Evolutionary conservation across 176 grass and related monocot species (phyloP).

Genomic region (Triticum dicoccoides): DNA sequence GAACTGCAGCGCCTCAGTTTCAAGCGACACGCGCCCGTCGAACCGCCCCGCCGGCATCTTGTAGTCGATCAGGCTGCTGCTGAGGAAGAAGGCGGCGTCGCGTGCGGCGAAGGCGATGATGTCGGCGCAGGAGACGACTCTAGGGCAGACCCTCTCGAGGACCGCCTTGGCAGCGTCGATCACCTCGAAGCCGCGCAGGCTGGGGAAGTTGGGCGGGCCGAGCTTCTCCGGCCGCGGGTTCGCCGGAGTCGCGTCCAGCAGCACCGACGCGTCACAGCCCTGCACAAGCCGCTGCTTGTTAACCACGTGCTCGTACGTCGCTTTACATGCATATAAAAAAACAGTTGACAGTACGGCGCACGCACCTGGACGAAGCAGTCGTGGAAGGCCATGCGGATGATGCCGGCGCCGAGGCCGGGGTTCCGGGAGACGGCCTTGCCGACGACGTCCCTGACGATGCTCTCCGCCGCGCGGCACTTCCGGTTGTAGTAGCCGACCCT

Average conservation of each 20-base stretch:
- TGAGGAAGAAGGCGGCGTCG: constrained; percentile 3
- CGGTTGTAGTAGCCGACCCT: constrained; percentile 32
- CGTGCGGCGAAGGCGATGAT: constrained; percentile 29
- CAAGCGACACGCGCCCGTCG: constrained; percentile 41
- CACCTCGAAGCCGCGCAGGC: constrained; percentile 43
- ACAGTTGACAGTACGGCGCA: neutral
- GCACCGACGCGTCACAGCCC: constrained; percentile 17
- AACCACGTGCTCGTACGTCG: neutral
- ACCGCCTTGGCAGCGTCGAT: constrained; percentile 44
- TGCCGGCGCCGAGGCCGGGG: constrained; percentile 50
- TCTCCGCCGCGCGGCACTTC: constrained; percentile 39
- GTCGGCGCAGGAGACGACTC: constrained; percentile 36
- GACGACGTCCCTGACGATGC: constrained; percentile 26
- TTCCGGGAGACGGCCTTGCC: neutral
- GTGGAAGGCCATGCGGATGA: constrained; percentile 70
- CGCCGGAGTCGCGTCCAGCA: neutral
- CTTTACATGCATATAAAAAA: neutral
- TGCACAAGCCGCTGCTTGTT: neutral
- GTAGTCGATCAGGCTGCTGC: constrained; percentile 13
- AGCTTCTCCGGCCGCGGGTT: constrained; percentile 4
- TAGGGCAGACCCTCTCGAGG: constrained; percentile 18
- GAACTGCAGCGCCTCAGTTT: constrained; percentile 28
- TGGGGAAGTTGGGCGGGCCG: neutral
- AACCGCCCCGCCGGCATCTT: constrained; percentile 25
- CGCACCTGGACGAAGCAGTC: constrained; percentile 72